Evolutionary conservation across 2,329 filamentous ascomycete genomes (phyloP), one percentile per base, ranked within the genome.

Genomic region (Claviceps africana): DNA sequence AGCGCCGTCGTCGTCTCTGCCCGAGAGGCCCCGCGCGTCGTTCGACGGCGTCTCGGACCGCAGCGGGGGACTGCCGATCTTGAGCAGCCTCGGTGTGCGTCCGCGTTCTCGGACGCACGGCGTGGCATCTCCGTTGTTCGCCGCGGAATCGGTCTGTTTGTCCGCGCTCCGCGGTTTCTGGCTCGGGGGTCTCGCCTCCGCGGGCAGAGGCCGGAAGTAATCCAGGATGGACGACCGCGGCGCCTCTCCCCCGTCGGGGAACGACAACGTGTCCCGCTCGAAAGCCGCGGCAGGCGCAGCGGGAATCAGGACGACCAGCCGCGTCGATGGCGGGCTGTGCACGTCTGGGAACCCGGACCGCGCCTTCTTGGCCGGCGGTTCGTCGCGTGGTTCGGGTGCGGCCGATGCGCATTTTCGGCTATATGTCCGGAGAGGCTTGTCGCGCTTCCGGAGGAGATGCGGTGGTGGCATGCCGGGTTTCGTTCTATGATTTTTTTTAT

Each of bases 341-440:
- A 15, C 22, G 5, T 40, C 25, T 30, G 53, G 13, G 4, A 35
- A 3, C 53, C 54, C 54, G 0, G 55, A 33, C 7, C 59, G 57
- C 19, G 55, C 57, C 44, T 55, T 68, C 54, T 69, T 68, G 0
- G 53, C 10, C 2, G 58, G 55, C 0, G 61, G 59, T 9, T 67
- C 62, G n/a, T 47, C 55, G 37, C 57, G 55, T 9, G 58, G 44
- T 39, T 64, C 62, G 4, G 59, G 52, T 9, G 58, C 58, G 15
- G 31, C 33, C 15, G 33, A 17, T 3, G 62, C 37, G 9, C 56
- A 51, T 35, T 66, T 64, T 55, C 67, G 69, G 44, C 70, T 67
- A 43, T 72, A 73, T 13, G 70, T 72, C 52, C 67, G 65, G 15
- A 70, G 56, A 4, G 64, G 61, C 53, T 66, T 69, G 50, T 60